These are phyloP conservation scores for Myochromella boudieri DNA, from an alignment of 768 basidiomycete species.

Conservation along the genomic window DNA sequence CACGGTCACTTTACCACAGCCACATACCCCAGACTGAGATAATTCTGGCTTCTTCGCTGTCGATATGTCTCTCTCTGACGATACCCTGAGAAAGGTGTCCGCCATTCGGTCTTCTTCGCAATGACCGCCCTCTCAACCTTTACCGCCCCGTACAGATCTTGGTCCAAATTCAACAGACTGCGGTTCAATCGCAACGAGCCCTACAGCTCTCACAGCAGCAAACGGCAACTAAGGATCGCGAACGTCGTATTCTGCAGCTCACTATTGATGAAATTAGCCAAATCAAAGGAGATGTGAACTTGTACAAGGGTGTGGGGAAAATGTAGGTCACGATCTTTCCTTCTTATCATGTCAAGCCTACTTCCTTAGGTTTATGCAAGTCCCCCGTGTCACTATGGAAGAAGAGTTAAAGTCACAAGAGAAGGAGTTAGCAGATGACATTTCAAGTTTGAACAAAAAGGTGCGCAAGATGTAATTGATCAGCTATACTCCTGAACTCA, in stretches of 20 bases:
- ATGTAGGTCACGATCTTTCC: constrained; percentile 55
- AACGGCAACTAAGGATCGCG: constrained; percentile 78
- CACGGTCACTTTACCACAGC: constrained; percentile 8
- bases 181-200: constrained; percentile 79
- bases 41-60: background rate
- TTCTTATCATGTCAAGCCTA: background rate
- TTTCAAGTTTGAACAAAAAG: constrained; percentile 83
- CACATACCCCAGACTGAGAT: background rate
- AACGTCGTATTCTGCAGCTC: constrained; percentile 85
- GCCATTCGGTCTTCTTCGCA: constrained; percentile 11
- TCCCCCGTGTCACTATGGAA: constrained; percentile 80
- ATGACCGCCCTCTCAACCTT: constrained; percentile 18
- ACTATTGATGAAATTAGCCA: constrained; percentile 81
- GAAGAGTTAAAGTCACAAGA: constrained; percentile 72
- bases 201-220: constrained; percentile 76
- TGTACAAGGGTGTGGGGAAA: constrained; percentile 96
- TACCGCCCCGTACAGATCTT: constrained; percentile 63
- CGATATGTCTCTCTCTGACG: constrained; percentile 27
- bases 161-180: constrained; percentile 90
- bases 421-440: constrained; percentile 83
- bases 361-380: constrained; percentile 79
- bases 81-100: constrained; percentile 58
- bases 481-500: background rate
- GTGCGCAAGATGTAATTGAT: constrained; percentile 33
- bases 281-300: constrained; percentile 70